These are phyloP conservation scores for Mycena rebaudengoi DNA, from an alignment of 768 basidiomycete species.

Conservation along the genomic window DNA sequence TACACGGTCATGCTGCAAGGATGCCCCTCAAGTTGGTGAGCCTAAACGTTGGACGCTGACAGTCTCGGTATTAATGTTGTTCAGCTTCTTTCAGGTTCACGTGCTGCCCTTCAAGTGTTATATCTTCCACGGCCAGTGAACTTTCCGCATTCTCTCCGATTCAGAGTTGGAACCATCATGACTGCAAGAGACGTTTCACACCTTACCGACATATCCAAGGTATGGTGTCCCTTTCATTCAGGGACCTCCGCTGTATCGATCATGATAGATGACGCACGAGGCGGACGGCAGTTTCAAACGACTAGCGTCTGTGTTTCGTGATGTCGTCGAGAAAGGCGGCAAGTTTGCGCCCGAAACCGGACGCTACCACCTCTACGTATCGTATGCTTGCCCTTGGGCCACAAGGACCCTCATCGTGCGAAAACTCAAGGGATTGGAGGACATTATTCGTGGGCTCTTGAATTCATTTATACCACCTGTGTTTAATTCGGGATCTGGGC, in stretches of 20 bases:
- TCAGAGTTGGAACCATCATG: not conserved
- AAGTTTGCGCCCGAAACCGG: constrained; percentile 71
- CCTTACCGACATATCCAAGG: constrained; percentile 54
- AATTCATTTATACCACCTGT: not conserved
- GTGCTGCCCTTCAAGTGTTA: too few species aligned
- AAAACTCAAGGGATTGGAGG: constrained; percentile 91
- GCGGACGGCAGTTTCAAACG: constrained; percentile 66
- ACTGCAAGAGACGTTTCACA: constrained; percentile 15
- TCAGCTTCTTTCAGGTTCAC: too few species aligned
- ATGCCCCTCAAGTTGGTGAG: too few species aligned
- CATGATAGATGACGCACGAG: constrained; percentile 47
- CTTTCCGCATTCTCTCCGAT: not conserved
- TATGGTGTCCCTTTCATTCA: too few species aligned
- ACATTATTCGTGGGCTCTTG: constrained; percentile 75
- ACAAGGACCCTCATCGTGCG: constrained; percentile 89
- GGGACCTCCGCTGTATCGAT: too few species aligned
- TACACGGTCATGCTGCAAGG: too few species aligned
- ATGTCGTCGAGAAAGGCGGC: constrained; percentile 55
- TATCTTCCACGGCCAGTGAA: not conserved
- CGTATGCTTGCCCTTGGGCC: constrained; percentile 87
- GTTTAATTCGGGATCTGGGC: not conserved
- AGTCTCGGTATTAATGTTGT: too few species aligned
- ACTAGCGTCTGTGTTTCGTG: constrained; percentile 54
- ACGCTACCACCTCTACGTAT: constrained; percentile 77
- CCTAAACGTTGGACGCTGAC: too few species aligned